Evolutionary conservation across 768 basidiomycete species (phyloP), one percentile per base, ranked within the genome.

Genomic region (Podaxis rugospora): DNA sequence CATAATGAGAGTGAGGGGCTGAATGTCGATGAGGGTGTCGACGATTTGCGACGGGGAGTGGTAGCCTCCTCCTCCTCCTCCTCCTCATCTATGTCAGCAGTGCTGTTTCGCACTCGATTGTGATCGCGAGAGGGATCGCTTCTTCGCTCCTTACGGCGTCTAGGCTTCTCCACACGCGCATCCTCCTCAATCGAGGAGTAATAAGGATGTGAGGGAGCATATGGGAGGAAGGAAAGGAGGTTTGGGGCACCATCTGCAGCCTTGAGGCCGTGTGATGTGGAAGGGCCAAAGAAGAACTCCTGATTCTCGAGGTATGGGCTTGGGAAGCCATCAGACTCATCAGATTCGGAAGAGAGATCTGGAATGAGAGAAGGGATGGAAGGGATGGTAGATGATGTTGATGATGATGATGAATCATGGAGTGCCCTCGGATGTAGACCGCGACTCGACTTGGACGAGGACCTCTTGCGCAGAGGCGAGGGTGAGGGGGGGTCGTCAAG

Each of bases 321-420:
- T 10, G 72, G 58, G 63, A 82, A 78, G 55, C 78, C 80, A 70
- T 88, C 87, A 59, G 81, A 83, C 74, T 88, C 86, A 66, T 88
- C 87, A 4, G 83, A 84, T 70, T 85, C 84, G 16, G 80, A 81
- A 39, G 83, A 85, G 62, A 86, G 67, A 71, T 89, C 87, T 27
- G 83, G 83, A 56, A 88, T 74, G 64, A 87, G 82, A 83, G 83
- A 76, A 76, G 27, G 66, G 62, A 64, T 66, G 65, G 57, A 69
- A 67, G 66, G 51, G 59, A 67, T 61, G 67, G 53, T 47, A 54
- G 65, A 47, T 56, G 56, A 25, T 39, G 57, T 1, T 21, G 21
- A 21, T 21, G 21, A 21, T 21, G 65, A 47, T 56, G 56, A 25
- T 42, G 57, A 68, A 36, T 67, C 61, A 21, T n/a, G 50, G 42